Percentiles rank a stretch among this genome's conserved stretches.
These are phyloP conservation scores for Clonostachys solani DNA, from an alignment of 2,329 filamentous ascomycete genomes.

Conservation along the genomic window DNA sequence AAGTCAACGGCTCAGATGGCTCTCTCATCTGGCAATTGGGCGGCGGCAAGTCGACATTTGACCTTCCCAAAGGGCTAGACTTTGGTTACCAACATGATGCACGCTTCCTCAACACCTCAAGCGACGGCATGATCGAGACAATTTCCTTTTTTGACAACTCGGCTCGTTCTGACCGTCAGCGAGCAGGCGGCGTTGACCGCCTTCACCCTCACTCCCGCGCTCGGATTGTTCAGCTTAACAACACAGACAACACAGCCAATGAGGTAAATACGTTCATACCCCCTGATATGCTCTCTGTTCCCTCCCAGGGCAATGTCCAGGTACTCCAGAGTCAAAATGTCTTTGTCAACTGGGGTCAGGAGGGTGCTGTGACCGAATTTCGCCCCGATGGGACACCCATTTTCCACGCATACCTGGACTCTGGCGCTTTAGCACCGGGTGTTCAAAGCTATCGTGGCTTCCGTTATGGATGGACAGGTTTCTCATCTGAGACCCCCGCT, in stretches of 20 bases:
- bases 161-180: no score
- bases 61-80: conserved; percentile 7
- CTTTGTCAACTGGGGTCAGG: conserved; percentile 53
- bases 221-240: conserved; percentile 34
- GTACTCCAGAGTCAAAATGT: conserved; percentile 47
- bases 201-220: conserved; percentile 21
- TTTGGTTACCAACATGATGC: conserved; percentile 43
- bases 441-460: conserved; percentile 34
- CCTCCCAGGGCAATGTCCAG: conserved; percentile 45
- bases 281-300: conserved; percentile 43
- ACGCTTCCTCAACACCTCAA: conserved; percentile 25
- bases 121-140: conserved; percentile 31
- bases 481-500: conserved; percentile 18
- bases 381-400: conserved; percentile 37
- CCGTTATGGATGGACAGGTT: conserved; percentile 16
- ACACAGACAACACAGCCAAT: conserved; percentile 36
- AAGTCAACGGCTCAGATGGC: conserved; percentile 17
- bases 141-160: conserved; percentile 52
- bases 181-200: conserved; percentile 7
- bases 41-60: conserved; percentile 19
- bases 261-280: conserved; percentile 43
- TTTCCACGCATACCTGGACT: conserved; percentile 17
- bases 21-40: conserved; percentile 25
- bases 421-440: conserved; percentile 21
- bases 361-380: conserved; percentile 42